Evolutionary conservation across 1,284 basidiomycete genomes (phyloP), one percentile per base, ranked within the genome.

Genomic region (Irpex sp.): DNA sequence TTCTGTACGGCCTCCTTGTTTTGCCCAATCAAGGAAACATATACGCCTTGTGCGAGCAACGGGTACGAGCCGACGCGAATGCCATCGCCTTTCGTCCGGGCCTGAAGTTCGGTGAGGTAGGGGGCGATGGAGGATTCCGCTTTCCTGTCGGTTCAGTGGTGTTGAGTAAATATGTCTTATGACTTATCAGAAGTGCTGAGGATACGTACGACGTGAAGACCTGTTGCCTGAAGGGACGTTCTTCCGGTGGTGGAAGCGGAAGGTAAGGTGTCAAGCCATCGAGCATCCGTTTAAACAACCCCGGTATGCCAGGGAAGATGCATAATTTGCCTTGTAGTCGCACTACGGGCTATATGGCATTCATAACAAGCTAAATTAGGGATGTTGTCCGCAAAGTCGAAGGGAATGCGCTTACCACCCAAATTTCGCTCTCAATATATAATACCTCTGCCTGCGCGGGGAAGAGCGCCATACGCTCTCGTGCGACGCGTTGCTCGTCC

Each of bases 81-180:
- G 11, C 87, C 88, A 64, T 92, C 89, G 2, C 82, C 78, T 72
- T 85, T 88, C 15, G 94, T 85, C 55, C 91, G 86, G 19, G 84
- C 82, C 70, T 94, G 91, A 0, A 98, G 82, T 13, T 83, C 77
- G 0, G 91, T 90, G 37, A 98, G 83, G 77, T 90, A 97, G 0
- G 96, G 95, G 2, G 94, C 92, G 63, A 98, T 97, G 64, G 86
- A 86, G 2, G 91, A 94, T 78, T 98, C 96, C 0, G 93, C 88
- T 49, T 88, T 81, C 36, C 93, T 94, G 70, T 54, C 21, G 38
- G 47, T 44, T 51, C 55, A 62, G 49, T 19, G 60, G 66, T 17
- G 7, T 7, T 15, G n/a, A 7, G 36, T 36, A 1, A 34, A 60
- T 57, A 56, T 59, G 58, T 51, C 48, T 21, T 0, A 51, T 62